Base-by-base conservation (phyloP, 116 monocot genomes). In the Posidonia oceanica region DNA sequence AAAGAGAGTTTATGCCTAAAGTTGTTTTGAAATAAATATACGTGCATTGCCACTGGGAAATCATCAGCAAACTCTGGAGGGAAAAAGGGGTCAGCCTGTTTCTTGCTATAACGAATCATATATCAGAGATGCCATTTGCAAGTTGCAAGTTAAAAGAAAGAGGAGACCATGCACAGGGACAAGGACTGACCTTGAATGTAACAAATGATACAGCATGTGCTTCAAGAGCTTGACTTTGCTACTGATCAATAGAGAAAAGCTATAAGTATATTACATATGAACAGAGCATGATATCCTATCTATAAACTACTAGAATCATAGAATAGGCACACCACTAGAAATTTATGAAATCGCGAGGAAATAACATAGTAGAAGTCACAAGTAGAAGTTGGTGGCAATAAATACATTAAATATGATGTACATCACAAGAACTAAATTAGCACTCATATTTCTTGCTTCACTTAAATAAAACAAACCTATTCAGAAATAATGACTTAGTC, bases 61-160 rank as follows among this genome's bases (percentile, higher is more conserved):
- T 97, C 97, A 83, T 97, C 97, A 14, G 80, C 92, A 82, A 92
- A 97, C 80, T 97, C 97, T 10, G 97, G 97, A 52, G 97, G 97
- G 79, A 97, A 97, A 78, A 97, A 97, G 18, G 92, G 79, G 76
- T 92, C 97, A 67, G 97, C 97, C 75, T 92, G 97, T 73, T 97
- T 97, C 81, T 97, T 97, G 18, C 92, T 64, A 71, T 89, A 97
- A 20, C 87, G 79, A 96, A 96, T 64, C 83, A 85, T 54, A 96
- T 91, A 70, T n/a, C n/a, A n/a, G n/a, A 96, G 91, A 8, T 60
- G 15, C 10, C 64, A 64, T 64, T 15, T 64, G 13, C 36, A 36
- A 5, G 12, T 16, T 16, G 23, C 39, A 64, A 40, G 39, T 39
- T 39, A 6, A 39, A 64, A 64, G 37, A 40, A 64, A 40, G 13